Percentiles rank a stretch among this genome's conserved stretches.
Conservation (phyloP, 257 asterid species). For the Fraxinus cuspidata region DNA sequence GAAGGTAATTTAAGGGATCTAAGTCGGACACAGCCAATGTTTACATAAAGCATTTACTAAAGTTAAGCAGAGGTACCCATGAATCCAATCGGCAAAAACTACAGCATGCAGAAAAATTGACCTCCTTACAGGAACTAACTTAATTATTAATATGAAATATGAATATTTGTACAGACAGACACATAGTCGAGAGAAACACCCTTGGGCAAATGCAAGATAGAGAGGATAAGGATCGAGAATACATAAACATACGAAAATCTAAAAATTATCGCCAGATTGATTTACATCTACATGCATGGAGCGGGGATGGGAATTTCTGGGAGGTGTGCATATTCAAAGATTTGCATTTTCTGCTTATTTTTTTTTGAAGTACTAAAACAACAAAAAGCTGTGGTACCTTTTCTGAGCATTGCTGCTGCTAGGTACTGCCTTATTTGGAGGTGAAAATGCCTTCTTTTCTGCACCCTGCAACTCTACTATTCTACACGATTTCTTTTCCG, state of each 20-base stretch:
- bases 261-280: neutral
- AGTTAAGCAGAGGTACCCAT: neutral
- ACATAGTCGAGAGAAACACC: neutral
- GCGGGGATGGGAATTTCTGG: neutral
- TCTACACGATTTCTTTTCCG: constrained; percentile 42
- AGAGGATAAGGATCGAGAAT: constrained; percentile 13
- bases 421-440: constrained; percentile 66
- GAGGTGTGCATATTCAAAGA: neutral
- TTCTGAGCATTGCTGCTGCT: constrained; percentile 72
- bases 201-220: neutral
- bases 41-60: neutral
- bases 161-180: neutral
- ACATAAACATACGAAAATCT: constrained; percentile 4
- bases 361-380: constrained; percentile 4
- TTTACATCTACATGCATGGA: neutral
- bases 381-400: constrained; percentile 58
- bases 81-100: neutral
- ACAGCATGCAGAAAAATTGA: neutral
- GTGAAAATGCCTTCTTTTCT: constrained; percentile 65
- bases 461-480: constrained; percentile 19
- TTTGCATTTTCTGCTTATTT: neutral
- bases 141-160: neutral
- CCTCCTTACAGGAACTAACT: neutral
- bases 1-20: too few species aligned
- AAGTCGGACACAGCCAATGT: neutral